Evolutionary conservation across 495 filamentous ascomycete genomes (phyloP), one percentile per base, ranked within the genome.

Genomic region (Astrocystis sublimbata): DNA sequence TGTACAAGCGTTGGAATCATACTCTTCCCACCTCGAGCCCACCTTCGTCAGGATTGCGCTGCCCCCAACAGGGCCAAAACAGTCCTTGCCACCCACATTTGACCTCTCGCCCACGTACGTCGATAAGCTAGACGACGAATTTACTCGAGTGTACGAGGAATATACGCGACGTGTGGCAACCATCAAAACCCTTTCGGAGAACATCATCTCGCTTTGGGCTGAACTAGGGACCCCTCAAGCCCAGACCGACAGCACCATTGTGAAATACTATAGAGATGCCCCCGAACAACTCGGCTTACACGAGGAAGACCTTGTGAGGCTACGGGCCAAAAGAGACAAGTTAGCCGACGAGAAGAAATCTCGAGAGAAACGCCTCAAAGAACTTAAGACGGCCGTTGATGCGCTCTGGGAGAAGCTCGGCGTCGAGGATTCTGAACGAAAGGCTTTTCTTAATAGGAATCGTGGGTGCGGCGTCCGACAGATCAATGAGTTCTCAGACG

Each of bases 401-500:
- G 86, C 81, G 6, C 83, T 98, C 9, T 99, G 94, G 94, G 87
- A 92, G 65, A 89, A 90, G 52, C 88, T 99, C 2, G 87, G 87
- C 15, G 83, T 96, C 15, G 91, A 96, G 42, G 87, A 92, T 62
- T 72, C 77, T 15, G 92, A 96, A 65, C 85, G 89, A 68, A 96
- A 92, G 79, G 81, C 83, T 31, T 98, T 98, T 79, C 75, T 96
- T 2, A 83, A 81, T 70, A 69, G 73, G 64, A 84, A 85, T 67
- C 78, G 81, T 45, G 92, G 92, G 58, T 96, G 91, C 67, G 91
- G 93, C 21, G 78, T 96, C 36, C 83, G 91, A 54, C 88, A 87
- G 36, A 96, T 96, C 74, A 96, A 97, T 67, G 93, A 96, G 73
- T 96, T 92, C 63, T 92, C 97, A 73, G 91, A 93, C 51, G 94